Evolutionary conservation across 176 grass and related monocot genomes (phyloP).

Genomic region (Musa acuminata): DNA sequence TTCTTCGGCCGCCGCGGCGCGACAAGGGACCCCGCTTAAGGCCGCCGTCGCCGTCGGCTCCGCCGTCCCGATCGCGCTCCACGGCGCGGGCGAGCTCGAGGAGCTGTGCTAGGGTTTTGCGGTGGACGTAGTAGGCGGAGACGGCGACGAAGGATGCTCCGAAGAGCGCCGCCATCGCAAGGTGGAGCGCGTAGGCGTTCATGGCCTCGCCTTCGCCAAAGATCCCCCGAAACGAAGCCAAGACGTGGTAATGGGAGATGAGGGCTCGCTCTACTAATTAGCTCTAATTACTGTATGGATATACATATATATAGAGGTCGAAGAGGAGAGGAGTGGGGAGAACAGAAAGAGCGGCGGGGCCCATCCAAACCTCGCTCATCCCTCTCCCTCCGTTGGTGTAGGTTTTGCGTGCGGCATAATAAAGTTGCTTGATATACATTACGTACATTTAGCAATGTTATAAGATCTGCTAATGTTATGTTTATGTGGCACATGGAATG

Average conservation of each 20-base stretch:
- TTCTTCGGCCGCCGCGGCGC: conserved; percentile 1
- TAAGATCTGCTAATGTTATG: too few relatives aligned
- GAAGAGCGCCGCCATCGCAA: conserved; percentile 69
- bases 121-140: conserved; percentile 83
- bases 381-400: too few relatives aligned
- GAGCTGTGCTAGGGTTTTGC: conserved; percentile 55
- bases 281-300: not conserved
- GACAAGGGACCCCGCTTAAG: not conserved
- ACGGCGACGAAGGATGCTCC: conserved; percentile 59
- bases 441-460: too few relatives aligned
- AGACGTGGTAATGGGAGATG: too few relatives aligned
- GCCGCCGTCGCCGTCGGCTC: too few relatives aligned
- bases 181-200: conserved; percentile 75
- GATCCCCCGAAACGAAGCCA: too few relatives aligned
- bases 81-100: conserved; percentile 51
- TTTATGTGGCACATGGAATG: too few relatives aligned
- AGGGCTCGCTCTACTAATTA: not conserved
- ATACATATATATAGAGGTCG: not conserved
- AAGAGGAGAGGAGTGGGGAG: not conserved
- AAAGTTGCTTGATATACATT: too few relatives aligned
- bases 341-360: not conserved
- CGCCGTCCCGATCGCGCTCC: not conserved
- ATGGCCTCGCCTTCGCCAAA: conserved; percentile 14
- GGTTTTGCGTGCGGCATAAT: too few relatives aligned
- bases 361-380: too few relatives aligned